Evolutionary conservation across 352 stramenopile genomes (phyloP), one percentile per base, ranked within the genome.

Genomic region (Phytophthora sp.): DNA sequence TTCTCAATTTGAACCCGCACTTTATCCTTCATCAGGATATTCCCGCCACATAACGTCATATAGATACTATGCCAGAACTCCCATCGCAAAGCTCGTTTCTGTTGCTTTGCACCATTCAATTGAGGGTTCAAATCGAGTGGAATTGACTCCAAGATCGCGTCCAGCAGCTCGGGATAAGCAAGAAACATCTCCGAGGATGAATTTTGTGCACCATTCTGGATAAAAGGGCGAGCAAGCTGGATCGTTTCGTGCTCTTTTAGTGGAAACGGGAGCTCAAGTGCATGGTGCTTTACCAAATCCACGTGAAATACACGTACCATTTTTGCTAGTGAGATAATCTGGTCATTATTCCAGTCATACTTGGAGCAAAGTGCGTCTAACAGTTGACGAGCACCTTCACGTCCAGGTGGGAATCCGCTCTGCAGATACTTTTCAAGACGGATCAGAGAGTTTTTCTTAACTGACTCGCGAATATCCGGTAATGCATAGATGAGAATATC

Each of bases 401-500:
- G 54, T 7, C 44, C 56, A 24, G 59, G 56, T 47, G 59, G 46
- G n/a, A 89, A 85, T 16, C 76, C 76, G 41, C 63, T 80, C 7
- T 66, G 45, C 0, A 89, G 24, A 41, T 89, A 89, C 26, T 82
- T 39, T 16, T 76, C 67, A 4, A 84, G 36, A 24, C 54, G 55
- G 8, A 61, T n/a, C 1, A 80, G 24, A 11, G 59, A 60, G 1
- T 71, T 65, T 9, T 58, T 35, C 31, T 69, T 73, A 0, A 51
- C 41, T 31, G 73, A 70, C 6, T 66, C 42, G 0, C 64, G 51
- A 20, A 76, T 50, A 1, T 55, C 57, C 2, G 69, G 65, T 2
- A 71, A 54, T 13, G 75, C 76, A 50, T 88, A 90, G 20, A 88
- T 66, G 18, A 90, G 64, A 42, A 89, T 77, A 27, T 90, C 82